Conservation (phyloP, 306 rosid species). For the Coriaria nepalensis region DNA sequence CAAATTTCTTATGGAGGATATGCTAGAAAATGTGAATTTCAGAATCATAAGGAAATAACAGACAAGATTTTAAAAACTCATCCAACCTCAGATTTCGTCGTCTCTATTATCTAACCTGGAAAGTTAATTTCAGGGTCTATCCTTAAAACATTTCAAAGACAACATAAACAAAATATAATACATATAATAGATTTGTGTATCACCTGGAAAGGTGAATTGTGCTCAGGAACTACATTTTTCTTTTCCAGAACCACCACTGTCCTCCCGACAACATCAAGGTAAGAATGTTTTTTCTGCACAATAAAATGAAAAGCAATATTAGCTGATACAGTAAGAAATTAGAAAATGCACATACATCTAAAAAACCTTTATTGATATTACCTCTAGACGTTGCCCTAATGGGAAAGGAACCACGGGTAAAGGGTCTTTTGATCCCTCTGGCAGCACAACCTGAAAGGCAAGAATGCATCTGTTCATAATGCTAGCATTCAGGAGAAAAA, state of each 20-base stretch:
- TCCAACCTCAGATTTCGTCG: too few relatives aligned
- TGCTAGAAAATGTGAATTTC: too few relatives aligned
- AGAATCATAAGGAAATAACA: too few relatives aligned
- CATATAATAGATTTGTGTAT: constrained; percentile 10
- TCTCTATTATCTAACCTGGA: too few relatives aligned
- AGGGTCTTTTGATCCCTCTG: constrained; percentile 87
- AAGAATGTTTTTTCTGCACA: constrained; percentile 76
- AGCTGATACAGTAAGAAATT: constrained; percentile 1
- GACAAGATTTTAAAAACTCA: too few relatives aligned
- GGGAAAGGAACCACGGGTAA: constrained; percentile 56
- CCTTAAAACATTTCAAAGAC: not conserved
- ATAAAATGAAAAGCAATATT: constrained; percentile 14
- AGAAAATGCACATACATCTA: not conserved
- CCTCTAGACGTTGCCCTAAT: constrained; percentile 74
- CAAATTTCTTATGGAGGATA: too few relatives aligned
- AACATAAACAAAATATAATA: not conserved
- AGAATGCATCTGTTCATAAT: constrained; percentile 12
- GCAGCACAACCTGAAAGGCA: constrained; percentile 67
- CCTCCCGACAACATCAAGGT: constrained; percentile 90
- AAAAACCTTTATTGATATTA: constrained; percentile 7
- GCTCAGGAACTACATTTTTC: constrained; percentile 87
- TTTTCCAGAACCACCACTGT: constrained; percentile 79
- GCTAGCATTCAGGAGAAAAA: constrained; percentile 7
- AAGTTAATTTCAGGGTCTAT: too few relatives aligned
- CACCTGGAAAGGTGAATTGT: constrained; percentile 81